Evolutionary conservation across 2,329 filamentous ascomycete genomes (phyloP), one percentile per base, ranked within the genome.

Genomic region (Cytospora schulzeri): DNA sequence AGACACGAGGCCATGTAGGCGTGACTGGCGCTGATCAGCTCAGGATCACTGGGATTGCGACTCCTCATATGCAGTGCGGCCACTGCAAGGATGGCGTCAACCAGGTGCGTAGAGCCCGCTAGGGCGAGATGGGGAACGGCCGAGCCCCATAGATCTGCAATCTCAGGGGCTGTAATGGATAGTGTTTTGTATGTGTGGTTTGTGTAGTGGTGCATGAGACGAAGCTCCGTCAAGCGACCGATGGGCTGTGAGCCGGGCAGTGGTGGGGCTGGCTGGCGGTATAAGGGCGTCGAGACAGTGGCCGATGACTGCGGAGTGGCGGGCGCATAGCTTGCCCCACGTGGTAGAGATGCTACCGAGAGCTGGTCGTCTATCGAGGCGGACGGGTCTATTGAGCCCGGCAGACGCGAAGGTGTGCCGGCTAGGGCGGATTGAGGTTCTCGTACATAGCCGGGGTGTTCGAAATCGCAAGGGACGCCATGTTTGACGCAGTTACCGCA

Each of bases 401-500:
- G 57, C 2, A 38, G 55, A 4, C 38, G 24, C 17, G 29, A 24
- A 24, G 45, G 17, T 11, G 66, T 66, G 8, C 67, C 69, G n/a
- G 70, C 55, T 63, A 71, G 72, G 54, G 76, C 72, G 3, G 78
- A 69, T 29, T 76, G 71, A 53, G 84, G 76, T 54, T 82, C 78
- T 60, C 81, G 78, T 64, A 80, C 73, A 64, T 81, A 74, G 41
- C 80, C 75, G 11, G 82, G 80, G 67, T 80, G 80, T 69, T 87
- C 85, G 71, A 89, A 90, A 73, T 90, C 87, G 76, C 87, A 90
- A 38, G 79, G 73, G 45, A 89, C 87, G 69, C 86, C 87, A 75
- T 90, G 87, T 71, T 89, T 90, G 63, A 81, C 76, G 76, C 87
- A 90, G 75, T 89, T 89, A 66, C 86, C 84, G 72, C 87, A 90